Evolutionary conservation across 805 yeast species (phyloP), one percentile per base, ranked within the genome.

Genomic region (Sporopachydermia quercuum): DNA sequence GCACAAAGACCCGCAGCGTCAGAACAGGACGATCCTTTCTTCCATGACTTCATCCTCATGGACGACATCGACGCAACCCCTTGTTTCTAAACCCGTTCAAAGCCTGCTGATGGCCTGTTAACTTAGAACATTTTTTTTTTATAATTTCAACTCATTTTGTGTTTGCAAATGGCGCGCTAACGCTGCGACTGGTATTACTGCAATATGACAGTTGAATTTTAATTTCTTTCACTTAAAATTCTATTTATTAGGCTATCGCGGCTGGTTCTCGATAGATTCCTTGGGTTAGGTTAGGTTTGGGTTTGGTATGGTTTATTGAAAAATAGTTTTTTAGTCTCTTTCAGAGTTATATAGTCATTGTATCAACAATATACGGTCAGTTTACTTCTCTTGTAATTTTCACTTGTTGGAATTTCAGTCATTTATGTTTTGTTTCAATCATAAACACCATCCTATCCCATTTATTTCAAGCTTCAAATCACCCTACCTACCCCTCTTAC

Each of bases 81-180:
- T n/a, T 23, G 30, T 23, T 23, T 8, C 30, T 23, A 23, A 23
- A 8, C 13, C n/a, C 8, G 30, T 23, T 23, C 30, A 8, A 8
- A 23, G 30, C 30, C 30, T 23, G 30, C 30, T 23, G 30, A 23
- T 23, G 30, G 30, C 30, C 30, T 23, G 30, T 23, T 23, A n/a
- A 23, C 13, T 8, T 23, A n/a, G 8, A 23, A 23, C 8, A 23
- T 23, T 23, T 8, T 23, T 8, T 8, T n/a, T 23, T 23, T 8
- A 8, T 8, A 8, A 23, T n/a, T 23, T 8, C n/a, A 8, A 8
- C 13, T 8, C 13, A n/a, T 8, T n/a, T n/a, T 8, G n/a, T 8
- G n/a, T 23, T 23, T 23, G 30, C 30, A 23, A 23, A 23, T 23
- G 30, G 30, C 30, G 30, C 30, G 30, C 30, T 23, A 23, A 23